phyloP scores from a whole-genome alignment of 2,329 filamentous ascomycete genomes.

The Pseudocercospora eumusae region DNA sequence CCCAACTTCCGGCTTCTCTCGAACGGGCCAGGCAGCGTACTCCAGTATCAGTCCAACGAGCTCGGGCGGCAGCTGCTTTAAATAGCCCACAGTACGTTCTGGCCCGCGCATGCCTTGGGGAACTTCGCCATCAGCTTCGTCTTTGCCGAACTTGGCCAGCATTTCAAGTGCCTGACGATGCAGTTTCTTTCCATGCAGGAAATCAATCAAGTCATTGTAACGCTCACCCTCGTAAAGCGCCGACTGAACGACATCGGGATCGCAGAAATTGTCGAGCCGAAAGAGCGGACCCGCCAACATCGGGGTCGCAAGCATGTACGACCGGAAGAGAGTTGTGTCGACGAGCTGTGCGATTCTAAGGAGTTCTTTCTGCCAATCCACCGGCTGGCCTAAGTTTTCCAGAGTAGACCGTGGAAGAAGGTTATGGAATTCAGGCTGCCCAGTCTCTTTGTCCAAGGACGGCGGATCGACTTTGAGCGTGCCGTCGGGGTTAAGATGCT shows the following conservation, averaged over 20 bases:
- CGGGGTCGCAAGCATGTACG: slow-evolving; percentile 90
- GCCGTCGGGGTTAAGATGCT: slow-evolving; percentile 61
- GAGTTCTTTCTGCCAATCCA: slow-evolving; percentile 70
- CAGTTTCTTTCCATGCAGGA: slow-evolving; percentile 91
- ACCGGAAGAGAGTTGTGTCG: slow-evolving; percentile 90
- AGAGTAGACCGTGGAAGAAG: slow-evolving; percentile 38
- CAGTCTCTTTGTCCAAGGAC: slow-evolving; percentile 43
- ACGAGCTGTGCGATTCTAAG: slow-evolving; percentile 78
- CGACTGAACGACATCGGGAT: slow-evolving; percentile 92
- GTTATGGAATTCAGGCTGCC: slow-evolving; percentile 48
- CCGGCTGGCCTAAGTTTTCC: slow-evolving; percentile 39
- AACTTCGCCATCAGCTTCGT: slow-evolving; percentile 49
- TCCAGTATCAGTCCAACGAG: slow-evolving; percentile 89
- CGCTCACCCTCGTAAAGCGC: slow-evolving; percentile 83
- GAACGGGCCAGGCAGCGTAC: slow-evolving; percentile 85
- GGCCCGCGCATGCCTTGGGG: slow-evolving; percentile 71
- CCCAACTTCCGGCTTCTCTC: slow-evolving; percentile 68
- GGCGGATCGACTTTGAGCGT: slow-evolving; percentile 59
- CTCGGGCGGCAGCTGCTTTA: slow-evolving; percentile 85
- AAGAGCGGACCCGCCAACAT: slow-evolving; percentile 85
- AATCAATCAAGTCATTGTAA: slow-evolving; percentile 95
- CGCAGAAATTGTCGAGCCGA: slow-evolving; percentile 94
- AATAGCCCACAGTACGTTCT: slow-evolving; percentile 78
- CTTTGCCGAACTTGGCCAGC: slow-evolving; percentile 74
- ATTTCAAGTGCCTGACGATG: slow-evolving; percentile 84